These are phyloP conservation scores for Claviceps citrina DNA, from an alignment of 2,329 filamentous ascomycete species.

Conservation along the genomic window DNA sequence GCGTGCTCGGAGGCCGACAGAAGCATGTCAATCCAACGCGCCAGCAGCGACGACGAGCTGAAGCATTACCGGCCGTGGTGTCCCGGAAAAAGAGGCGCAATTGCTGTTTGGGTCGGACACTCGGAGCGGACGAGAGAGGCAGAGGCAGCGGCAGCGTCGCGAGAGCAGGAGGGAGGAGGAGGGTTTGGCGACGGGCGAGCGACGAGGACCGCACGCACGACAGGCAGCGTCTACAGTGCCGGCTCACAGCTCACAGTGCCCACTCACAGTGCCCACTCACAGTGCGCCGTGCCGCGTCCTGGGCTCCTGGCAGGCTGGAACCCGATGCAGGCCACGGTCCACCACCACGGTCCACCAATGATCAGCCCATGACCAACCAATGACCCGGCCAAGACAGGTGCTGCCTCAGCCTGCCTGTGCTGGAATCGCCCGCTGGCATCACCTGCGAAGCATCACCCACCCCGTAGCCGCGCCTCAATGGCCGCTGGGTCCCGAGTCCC, in stretches of 20 bases:
- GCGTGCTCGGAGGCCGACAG: constrained; percentile 14
- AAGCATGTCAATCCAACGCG: constrained; percentile 15
- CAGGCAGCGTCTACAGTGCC: constrained; percentile 6
- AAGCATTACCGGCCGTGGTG: constrained; percentile 17
- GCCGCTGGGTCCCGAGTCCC: too few relatives aligned
- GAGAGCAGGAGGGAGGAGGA: too few relatives aligned
- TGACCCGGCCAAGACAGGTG: not conserved
- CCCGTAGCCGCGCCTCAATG: too few relatives aligned
- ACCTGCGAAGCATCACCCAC: too few relatives aligned
- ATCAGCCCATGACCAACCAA: not conserved
- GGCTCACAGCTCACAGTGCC: not conserved
- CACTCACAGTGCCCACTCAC: constrained; percentile 6
- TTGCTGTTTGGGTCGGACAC: constrained; percentile 11
- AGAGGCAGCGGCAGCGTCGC: too few relatives aligned
- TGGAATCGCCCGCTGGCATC: too few relatives aligned
- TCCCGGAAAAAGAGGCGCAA: constrained; percentile 10
- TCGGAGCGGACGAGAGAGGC: not conserved
- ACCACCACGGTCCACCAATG: too few relatives aligned
- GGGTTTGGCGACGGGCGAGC: too few relatives aligned
- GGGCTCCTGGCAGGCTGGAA: too few relatives aligned
- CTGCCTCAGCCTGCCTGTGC: too few relatives aligned
- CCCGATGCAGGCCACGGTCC: too few relatives aligned
- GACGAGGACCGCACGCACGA: not conserved
- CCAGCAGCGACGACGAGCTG: constrained; percentile 8
- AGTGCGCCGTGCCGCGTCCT: too few relatives aligned